Base-by-base conservation (phyloP, 768 basidiomycete species). In the Lentinula sp. region DNA sequence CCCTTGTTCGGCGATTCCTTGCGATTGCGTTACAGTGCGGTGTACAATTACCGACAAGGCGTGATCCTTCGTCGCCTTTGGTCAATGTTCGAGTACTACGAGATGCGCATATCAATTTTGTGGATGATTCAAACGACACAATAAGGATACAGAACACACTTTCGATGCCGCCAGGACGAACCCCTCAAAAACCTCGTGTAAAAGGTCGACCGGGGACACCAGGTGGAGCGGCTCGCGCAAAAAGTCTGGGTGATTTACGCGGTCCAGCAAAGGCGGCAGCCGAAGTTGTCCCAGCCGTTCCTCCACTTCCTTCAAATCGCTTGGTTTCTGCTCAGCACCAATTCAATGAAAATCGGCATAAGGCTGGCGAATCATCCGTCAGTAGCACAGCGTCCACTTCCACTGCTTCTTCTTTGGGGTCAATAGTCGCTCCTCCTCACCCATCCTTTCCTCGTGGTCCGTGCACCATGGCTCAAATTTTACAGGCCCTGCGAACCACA, bases 1-100 rank as follows among this genome's bases (percentile, higher is more conserved):
- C 83, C 23, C 87, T 84, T 68, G 88, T 96, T 13, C 82, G 89
- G 57, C 79, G 84, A 8, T 95, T 99, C 71, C 74, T 99, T 57
- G 80, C 85, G 23, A 78, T 90, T 58, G 88, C 87, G 34, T 82
- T 84, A 31, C 88, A 89, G 63, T 91, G 87, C 69, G 90, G 89
- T 18, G 70, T 92, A 42, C 82, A 85, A 60, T 75, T 91, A 34
- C 88, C 86, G 2, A 79, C 84, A 62, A 76, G 74, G 55, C 74
- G 73, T 42, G 78, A 78, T 23, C 65, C 69, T 8, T 64, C 64
- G 37, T 70, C 65, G 3, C 73, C 74, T 5, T 65, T 67, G 11
- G 51, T 45, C 39, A 53, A 43, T 16, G 54, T 56, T 8, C 7
- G 32, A 21, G 55, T 56, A 39, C 40, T 56, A 31, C 55, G 40